Percentiles rank a stretch among this genome's conserved stretches.
These are phyloP conservation scores for Phialocephala subalpina DNA, from an alignment of 2,329 filamentous ascomycete genomes.

Conservation along the genomic window DNA sequence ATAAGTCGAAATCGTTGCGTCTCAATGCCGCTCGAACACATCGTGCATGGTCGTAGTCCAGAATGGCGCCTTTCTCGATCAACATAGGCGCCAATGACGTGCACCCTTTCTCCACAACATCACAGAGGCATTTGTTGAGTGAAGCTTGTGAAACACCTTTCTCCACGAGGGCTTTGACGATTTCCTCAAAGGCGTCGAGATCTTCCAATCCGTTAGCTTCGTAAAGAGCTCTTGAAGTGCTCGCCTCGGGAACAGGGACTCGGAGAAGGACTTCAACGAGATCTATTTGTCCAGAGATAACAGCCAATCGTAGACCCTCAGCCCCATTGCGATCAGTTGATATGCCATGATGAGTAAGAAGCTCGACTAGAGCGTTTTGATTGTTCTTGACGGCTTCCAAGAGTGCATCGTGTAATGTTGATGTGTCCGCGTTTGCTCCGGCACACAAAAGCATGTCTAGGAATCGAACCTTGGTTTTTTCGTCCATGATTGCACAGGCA, in stretches of 20 bases:
- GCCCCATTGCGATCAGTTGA: constrained; percentile 12
- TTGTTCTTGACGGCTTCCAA: constrained; percentile 6
- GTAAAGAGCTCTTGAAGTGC: constrained; percentile 2
- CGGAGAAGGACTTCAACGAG: constrained; percentile 6
- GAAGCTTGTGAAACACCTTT: constrained; percentile 10
- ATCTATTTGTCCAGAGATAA: constrained; percentile 7
- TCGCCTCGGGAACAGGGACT: constrained; percentile 6
- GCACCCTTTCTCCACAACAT: constrained; percentile 10
- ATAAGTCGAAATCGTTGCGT: constrained; percentile 13
- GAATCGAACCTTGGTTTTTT: constrained; percentile 1
- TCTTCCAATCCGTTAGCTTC: constrained; percentile 13
- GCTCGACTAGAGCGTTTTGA: constrained; percentile 1
- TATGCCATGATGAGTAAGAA: not conserved
- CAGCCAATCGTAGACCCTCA: constrained; percentile 11
- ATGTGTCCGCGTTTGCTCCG: constrained; percentile 7
- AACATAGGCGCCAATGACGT: constrained; percentile 8
- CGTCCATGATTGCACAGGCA: constrained; percentile 9
- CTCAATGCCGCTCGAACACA: constrained; percentile 11
- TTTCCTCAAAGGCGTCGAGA: constrained; percentile 11
- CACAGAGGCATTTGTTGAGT: constrained; percentile 11
- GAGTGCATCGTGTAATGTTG: constrained; percentile 13
- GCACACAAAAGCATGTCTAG: constrained; percentile 12
- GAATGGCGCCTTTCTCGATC: constrained; percentile 14
- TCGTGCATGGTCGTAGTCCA: constrained; percentile 9
- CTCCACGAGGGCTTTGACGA: constrained; percentile 10